These are phyloP conservation scores for Mortierella alpina DNA, from an alignment of 192 early-diverging fungal genomes.

Conservation along the genomic window DNA sequence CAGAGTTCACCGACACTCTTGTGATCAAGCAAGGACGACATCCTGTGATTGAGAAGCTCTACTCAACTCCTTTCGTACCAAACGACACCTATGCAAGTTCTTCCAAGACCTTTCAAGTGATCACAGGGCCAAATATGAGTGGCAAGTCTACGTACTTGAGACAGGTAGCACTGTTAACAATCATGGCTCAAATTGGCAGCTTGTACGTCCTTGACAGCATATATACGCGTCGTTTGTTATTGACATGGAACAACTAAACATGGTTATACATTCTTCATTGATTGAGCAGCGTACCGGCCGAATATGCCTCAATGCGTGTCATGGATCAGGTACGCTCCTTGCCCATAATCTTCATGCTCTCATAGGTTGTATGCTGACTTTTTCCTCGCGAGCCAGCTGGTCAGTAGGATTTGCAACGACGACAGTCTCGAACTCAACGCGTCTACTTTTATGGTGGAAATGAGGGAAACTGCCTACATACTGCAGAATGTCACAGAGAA, in stretches of 20 bases:
- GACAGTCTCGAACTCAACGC: conserved; percentile 67
- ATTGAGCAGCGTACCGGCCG: conserved; percentile 77
- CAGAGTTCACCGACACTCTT: conserved; percentile 83
- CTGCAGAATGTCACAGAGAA: conserved; percentile 74
- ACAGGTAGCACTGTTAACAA: conserved; percentile 78
- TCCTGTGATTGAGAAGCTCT: conserved; percentile 74
- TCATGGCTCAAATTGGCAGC: conserved; percentile 90
- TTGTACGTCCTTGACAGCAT: conserved; percentile 60
- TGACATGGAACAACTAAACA: not conserved
- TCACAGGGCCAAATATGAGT: conserved; percentile 94
- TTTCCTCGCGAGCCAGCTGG: conserved; percentile 54
- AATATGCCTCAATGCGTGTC: conserved; percentile 79
- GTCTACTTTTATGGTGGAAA: conserved; percentile 89
- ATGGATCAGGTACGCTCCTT: conserved; percentile 58
- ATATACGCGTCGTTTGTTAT: not conserved
- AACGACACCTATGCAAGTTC: conserved; percentile 76
- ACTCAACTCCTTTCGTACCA: conserved; percentile 63
- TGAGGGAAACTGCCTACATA: conserved; percentile 88
- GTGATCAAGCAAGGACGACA: conserved; percentile 82
- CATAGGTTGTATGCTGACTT: not conserved
- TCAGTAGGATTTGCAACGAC: conserved; percentile 83
- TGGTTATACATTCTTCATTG: not conserved
- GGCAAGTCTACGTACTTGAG: conserved; percentile 90
- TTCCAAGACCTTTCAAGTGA: conserved; percentile 73
- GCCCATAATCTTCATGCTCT: not conserved